Percentiles rank a stretch among this genome's conserved stretches.
Evolutionary conservation across 2,329 filamentous ascomycete genomes (phyloP).

Genomic region (Nannizziopsis barbatae): DNA sequence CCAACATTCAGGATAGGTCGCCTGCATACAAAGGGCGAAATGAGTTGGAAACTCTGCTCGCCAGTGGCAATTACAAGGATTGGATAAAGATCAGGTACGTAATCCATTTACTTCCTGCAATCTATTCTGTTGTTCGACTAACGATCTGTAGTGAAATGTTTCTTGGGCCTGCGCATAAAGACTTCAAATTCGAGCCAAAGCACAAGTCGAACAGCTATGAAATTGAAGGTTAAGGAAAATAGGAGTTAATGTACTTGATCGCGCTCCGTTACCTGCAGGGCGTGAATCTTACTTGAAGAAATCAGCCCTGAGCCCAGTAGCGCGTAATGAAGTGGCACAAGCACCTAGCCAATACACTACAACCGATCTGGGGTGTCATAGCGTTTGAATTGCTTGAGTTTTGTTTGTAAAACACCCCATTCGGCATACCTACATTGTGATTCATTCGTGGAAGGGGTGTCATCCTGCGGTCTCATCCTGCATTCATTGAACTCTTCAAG

Average conservation of each 20-base stretch:
- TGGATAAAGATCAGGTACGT: slow-evolving; percentile 97
- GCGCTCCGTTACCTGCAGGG: neutral
- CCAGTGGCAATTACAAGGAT: slow-evolving; percentile 83
- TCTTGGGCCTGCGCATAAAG: slow-evolving; percentile 75
- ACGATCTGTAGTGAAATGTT: slow-evolving; percentile 72
- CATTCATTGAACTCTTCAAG: no score
- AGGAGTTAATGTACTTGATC: neutral
- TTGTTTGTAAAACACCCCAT: no score
- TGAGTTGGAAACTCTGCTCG: slow-evolving; percentile 87
- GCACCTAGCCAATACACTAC: no score
- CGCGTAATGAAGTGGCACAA: neutral
- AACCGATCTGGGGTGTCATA: no score
- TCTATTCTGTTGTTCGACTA: slow-evolving; percentile 9
- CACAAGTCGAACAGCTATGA: slow-evolving; percentile 92
- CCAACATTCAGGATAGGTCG: slow-evolving; percentile 77
- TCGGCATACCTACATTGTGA: no score
- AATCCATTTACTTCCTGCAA: neutral
- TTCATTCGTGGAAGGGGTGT: no score
- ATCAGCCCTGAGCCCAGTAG: neutral
- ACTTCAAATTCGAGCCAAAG: slow-evolving; percentile 92
- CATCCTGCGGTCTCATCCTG: no score
- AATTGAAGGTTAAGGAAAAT: slow-evolving; percentile 40
- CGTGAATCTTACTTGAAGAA: neutral
- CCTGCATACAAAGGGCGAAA: slow-evolving; percentile 73
- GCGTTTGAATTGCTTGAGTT: no score